phyloP scores from a whole-genome alignment of 495 filamentous ascomycete genomes.

The Neurospora sp. region DNA sequence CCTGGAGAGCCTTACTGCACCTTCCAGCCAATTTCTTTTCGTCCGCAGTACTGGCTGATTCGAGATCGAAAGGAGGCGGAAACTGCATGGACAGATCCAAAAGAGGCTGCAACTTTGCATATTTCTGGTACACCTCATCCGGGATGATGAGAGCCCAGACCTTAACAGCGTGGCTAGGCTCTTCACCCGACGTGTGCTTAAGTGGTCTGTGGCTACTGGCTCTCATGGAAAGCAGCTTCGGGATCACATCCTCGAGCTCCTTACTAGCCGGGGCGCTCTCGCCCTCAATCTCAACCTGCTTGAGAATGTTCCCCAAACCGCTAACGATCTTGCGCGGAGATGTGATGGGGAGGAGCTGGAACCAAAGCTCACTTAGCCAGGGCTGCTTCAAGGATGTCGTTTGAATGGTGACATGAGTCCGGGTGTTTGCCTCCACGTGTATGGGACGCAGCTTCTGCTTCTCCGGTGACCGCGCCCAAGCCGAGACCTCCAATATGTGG shows the following conservation, averaged over 20 bases:
- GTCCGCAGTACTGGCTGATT: not conserved
- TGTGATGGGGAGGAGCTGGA: conserved; percentile 57
- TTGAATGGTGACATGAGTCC: conserved; percentile 17
- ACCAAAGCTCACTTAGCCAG: conserved; percentile 2
- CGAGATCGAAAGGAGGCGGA: not conserved
- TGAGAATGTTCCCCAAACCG: conserved; percentile 76
- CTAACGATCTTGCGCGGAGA: conserved; percentile 50
- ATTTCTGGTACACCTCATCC: conserved; percentile 1
- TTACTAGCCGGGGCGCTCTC: conserved; percentile 55
- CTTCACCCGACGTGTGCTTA: not conserved
- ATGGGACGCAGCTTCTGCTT: conserved; percentile 6
- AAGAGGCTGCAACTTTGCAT: not conserved
- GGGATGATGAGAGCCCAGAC: conserved; percentile 72
- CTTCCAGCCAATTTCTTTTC: not conserved
- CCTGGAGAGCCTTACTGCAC: not conserved
- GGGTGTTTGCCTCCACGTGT: conserved; percentile 11
- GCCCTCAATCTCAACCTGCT: conserved; percentile 47
- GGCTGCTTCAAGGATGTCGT: not conserved
- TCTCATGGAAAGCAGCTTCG: conserved; percentile 42
- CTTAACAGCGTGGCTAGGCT: conserved; percentile 34
- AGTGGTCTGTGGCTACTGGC: conserved; percentile 1
- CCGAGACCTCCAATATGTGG: conserved; percentile 41
- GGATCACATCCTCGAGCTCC: conserved; percentile 62
- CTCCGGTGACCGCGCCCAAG: conserved; percentile 33
- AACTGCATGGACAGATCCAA: not conserved